phyloP scores from a whole-genome alignment of 768 basidiomycete species.

The Mycena pura region DNA sequence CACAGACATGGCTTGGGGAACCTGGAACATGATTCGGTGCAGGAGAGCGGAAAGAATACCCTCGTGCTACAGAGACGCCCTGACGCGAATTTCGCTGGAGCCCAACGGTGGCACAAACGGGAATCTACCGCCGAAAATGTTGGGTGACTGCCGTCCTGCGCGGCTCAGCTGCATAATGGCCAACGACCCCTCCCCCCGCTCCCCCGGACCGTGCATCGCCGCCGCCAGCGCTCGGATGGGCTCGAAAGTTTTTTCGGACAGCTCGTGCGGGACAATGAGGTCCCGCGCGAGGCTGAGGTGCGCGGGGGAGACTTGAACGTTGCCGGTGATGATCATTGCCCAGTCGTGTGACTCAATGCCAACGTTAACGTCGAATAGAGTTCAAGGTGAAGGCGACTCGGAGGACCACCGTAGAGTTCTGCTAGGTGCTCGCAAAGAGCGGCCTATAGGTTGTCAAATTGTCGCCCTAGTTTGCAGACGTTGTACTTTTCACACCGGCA shows the following conservation, averaged over 20 bases:
- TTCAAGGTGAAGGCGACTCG: constrained; percentile 64
- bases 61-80: constrained; percentile 31
- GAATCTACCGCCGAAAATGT: constrained; percentile 71
- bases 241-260: constrained; percentile 49
- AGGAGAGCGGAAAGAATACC: constrained; percentile 42
- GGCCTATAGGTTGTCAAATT: too few species aligned
- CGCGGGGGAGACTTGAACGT: constrained; percentile 67
- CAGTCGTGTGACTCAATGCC: constrained; percentile 73
- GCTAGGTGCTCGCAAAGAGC: constrained; percentile 90
- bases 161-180: constrained; percentile 88
- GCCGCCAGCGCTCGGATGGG: constrained; percentile 60
- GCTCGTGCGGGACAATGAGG: constrained; percentile 57
- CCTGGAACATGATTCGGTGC: constrained; percentile 64
- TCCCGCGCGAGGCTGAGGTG: constrained; percentile 81
- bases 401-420: constrained; percentile 68
- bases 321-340: constrained; percentile 92
- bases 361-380: constrained; percentile 83
- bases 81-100: constrained; percentile 68
- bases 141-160: constrained; percentile 81
- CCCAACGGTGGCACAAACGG: constrained; percentile 69
- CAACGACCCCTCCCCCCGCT: constrained; percentile 28
- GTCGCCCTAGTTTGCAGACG: too few species aligned
- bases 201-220: constrained; percentile 58
- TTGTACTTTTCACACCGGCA: too few species aligned
- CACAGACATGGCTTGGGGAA: constrained; percentile 63